phyloP scores from a whole-genome alignment of 2,329 filamentous ascomycete species.

The Clonostachys solani region DNA sequence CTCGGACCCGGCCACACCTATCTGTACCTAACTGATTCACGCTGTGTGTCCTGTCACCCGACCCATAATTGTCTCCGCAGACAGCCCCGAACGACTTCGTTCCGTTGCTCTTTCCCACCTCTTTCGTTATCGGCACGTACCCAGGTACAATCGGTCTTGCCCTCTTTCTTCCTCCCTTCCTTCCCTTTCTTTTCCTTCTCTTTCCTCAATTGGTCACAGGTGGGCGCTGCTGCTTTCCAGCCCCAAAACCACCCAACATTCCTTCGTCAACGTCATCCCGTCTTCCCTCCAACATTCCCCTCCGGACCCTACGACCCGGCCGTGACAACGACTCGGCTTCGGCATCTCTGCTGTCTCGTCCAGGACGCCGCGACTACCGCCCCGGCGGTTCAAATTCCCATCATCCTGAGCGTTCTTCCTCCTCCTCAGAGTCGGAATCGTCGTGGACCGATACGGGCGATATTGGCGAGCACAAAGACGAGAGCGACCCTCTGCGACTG shows the following conservation, averaged over 20 bases:
- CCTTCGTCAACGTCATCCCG: constrained; percentile 64
- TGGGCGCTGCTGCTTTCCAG: constrained; percentile 74
- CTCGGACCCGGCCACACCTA: too few species aligned
- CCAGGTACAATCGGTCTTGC: constrained; percentile 1
- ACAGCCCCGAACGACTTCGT: background rate
- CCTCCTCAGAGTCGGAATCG: constrained; percentile 58
- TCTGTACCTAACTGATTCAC: background rate
- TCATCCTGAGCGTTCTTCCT: constrained; percentile 40
- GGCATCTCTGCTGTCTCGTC: constrained; percentile 42
- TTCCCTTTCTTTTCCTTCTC: constrained; percentile 12
- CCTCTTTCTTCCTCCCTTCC: constrained; percentile 4
- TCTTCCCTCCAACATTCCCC: constrained; percentile 80
- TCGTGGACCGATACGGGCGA: constrained; percentile 95
- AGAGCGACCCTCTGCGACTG: constrained; percentile 72
- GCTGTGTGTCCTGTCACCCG: constrained; percentile 3
- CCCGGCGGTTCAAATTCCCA: constrained; percentile 39
- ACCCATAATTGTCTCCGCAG: constrained; percentile 6
- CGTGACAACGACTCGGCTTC: constrained; percentile 32
- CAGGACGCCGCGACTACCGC: constrained; percentile 26
- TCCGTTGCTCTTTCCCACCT: background rate
- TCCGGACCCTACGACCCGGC: constrained; percentile 61
- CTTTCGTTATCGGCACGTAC: background rate
- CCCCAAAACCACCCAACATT: constrained; percentile 80
- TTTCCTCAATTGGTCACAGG: constrained; percentile 35
- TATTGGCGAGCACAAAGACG: constrained; percentile 83